Evolutionary conservation across 106 monocot species (phyloP), one percentile per base, ranked within the genome.

Genomic region (Ottelia alismoides): DNA sequence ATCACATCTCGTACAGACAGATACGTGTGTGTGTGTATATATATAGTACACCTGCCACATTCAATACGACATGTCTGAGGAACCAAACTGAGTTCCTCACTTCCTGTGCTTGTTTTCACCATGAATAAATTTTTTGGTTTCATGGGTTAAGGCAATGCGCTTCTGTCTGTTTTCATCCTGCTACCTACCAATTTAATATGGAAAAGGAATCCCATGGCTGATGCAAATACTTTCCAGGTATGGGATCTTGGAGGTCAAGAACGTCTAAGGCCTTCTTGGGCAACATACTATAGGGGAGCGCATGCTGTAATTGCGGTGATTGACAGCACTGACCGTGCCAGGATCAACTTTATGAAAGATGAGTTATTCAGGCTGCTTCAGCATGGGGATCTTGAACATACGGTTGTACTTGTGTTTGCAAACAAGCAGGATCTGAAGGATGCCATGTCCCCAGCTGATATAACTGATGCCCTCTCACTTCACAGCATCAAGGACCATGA

Each of bases 231-330:
- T n/a, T n/a, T 30, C 45, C 69, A 96, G 96, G 89, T 96, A 0
- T 96, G 96, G 96, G 96, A 96, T 72, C 63, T 96, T 12, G 96
- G 96, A 11, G 96, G 96, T 2, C 96, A 96, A 77, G 96, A 96
- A 20, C 70, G 82, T 4, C 55, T 96, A 22, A 65, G 96, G 61
- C 54, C 82, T 2, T 96, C 96, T 0, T 96, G 96, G 88, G 78
- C 96, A 3, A 96, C 96, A 21, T 96, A 96, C 52, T 96, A 76
- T 46, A 70, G 79, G 11, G 96, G 96, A 14, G 79, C 96, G 29
- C 89, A 96, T 51, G 89, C 96, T 0, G 67, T 89, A 3, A 96
- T 96, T 18, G 96, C 58, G 1, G 96, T 96, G 32, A 85, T 96
- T 23, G 96, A 96, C 68, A 89, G 89, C 74, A 96, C 89, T 0